Conservation (phyloP, 352 stramenopile species). For the Globisporangium orthogonon region DNA sequence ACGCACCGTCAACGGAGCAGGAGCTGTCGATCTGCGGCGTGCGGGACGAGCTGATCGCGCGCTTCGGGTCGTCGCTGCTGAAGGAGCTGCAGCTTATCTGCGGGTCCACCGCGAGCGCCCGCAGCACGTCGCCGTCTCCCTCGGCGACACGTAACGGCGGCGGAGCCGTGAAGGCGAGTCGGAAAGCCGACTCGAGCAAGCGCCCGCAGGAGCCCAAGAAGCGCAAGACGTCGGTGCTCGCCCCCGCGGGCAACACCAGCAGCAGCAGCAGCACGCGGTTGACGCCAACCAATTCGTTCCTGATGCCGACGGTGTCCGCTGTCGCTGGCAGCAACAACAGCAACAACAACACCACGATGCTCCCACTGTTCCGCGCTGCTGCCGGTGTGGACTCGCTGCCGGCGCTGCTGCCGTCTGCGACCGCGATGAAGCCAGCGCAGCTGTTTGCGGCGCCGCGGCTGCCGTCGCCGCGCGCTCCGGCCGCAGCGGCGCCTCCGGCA, state of each 20-base stretch:
- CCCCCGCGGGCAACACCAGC: neutral
- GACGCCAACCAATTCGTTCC: constrained; percentile 12
- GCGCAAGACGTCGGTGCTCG: constrained; percentile 9
- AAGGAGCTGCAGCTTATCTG: constrained; percentile 43
- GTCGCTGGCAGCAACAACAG: neutral
- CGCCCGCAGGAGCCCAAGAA: constrained; percentile 10
- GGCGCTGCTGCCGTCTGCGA: constrained; percentile 36
- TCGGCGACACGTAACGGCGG: neutral
- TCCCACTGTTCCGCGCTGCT: constrained; percentile 26
- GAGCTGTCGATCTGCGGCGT: constrained; percentile 54
- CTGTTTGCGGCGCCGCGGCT: constrained; percentile 39
- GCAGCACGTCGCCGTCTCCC: constrained; percentile 1
- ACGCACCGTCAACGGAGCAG: constrained; percentile 41
- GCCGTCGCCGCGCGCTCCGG: constrained; percentile 6
- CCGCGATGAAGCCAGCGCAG: constrained; percentile 10
- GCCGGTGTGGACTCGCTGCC: constrained; percentile 39
- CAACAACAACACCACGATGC: constrained; percentile 10
- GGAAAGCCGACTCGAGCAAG: constrained; percentile 10
- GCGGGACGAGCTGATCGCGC: constrained; percentile 31
- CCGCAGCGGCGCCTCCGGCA: neutral
- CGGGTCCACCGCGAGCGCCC: constrained; percentile 1
- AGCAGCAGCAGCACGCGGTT: constrained; percentile 6
- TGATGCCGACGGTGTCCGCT: neutral
- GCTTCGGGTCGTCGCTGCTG: constrained; percentile 57
- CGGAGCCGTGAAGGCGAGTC: neutral